Evolutionary conservation across 2,329 filamentous ascomycete species (phyloP).

Genomic region (Botryosphaeria agaves): DNA sequence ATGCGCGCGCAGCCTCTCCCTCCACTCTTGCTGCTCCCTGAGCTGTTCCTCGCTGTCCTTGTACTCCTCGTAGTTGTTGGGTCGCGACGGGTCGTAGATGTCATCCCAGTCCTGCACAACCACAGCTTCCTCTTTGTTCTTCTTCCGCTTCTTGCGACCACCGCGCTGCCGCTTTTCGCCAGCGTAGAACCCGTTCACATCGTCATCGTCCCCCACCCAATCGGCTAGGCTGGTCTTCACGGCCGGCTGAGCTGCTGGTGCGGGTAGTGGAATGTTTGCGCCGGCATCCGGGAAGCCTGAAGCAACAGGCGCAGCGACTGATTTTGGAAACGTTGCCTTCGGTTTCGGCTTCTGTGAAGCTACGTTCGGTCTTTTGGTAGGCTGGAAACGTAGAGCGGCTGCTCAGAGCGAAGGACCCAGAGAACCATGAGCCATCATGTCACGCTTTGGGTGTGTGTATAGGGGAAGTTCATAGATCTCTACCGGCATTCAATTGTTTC

Average conservation of each 20-base stretch:
- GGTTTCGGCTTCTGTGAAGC: conserved; percentile 40
- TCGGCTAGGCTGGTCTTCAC: conserved; percentile 59
- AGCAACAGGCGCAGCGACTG: conserved; percentile 12
- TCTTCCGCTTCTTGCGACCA: conserved; percentile 62
- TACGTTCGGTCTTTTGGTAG: conserved; percentile 61
- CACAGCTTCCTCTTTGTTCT: conserved; percentile 45
- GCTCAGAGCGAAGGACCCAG: conserved; percentile 13
- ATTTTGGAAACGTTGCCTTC: conserved; percentile 43
- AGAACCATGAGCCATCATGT: conserved; percentile 29
- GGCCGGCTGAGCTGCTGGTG: conserved; percentile 24
- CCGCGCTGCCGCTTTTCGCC: conserved; percentile 55
- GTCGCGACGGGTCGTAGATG: conserved; percentile 68
- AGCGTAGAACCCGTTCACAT: conserved; percentile 47
- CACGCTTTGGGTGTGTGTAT: conserved; percentile 9
- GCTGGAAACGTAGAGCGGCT: conserved; percentile 68
- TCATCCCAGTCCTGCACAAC: conserved; percentile 67
- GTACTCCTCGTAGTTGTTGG: conserved; percentile 75
- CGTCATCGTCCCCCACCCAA: conserved; percentile 75
- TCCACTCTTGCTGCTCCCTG: conserved; percentile 65
- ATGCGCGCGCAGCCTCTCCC: conserved; percentile 60
- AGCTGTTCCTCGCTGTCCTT: conserved; percentile 70
- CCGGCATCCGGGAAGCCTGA: conserved; percentile 6
- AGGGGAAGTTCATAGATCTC: conserved; percentile 17
- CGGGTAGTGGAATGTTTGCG: conserved; percentile 6
- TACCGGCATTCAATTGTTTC: conserved; percentile 48